Evolutionary conservation across 352 stramenopile species (phyloP).

Genomic region (Pythium dissimile): DNA sequence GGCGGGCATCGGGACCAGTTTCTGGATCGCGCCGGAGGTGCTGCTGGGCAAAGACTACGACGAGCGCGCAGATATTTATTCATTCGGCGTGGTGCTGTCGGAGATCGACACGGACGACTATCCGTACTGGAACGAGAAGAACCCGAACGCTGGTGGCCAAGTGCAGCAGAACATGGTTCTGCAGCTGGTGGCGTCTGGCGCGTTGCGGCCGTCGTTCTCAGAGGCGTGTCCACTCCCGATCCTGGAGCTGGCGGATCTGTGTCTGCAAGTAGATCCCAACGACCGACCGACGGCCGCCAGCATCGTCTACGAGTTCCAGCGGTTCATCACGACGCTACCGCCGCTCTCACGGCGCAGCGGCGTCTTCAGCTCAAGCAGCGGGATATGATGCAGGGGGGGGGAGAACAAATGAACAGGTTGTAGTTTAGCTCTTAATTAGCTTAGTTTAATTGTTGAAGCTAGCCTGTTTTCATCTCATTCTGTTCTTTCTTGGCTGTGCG

Average conservation of each 20-base stretch:
- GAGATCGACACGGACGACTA: conserved; percentile 26
- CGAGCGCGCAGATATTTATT: conserved; percentile 21
- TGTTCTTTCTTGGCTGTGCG: no score
- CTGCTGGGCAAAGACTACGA: conserved; percentile 34
- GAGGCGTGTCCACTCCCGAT: conserved; percentile 42
- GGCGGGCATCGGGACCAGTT: conserved; percentile 57
- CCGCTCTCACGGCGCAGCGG: conserved; percentile 13
- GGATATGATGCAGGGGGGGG: neutral
- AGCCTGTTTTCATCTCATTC: neutral
- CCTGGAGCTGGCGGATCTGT: conserved; percentile 44
- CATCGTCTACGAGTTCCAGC: conserved; percentile 56
- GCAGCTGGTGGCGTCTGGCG: conserved; percentile 55
- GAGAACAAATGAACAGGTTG: no score
- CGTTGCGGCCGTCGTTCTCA: conserved; percentile 52
- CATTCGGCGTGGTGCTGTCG: conserved; percentile 22
- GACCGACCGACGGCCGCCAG: conserved; percentile 56
- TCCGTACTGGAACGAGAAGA: conserved; percentile 32
- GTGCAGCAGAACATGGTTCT: conserved; percentile 54
- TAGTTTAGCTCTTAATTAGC: conserved; percentile 3
- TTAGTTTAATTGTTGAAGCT: conserved; percentile 5
- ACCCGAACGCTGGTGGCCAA: conserved; percentile 38
- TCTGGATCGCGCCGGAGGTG: conserved; percentile 73
- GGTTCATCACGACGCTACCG: conserved; percentile 28
- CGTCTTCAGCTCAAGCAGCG: conserved; percentile 1
- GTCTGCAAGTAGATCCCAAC: conserved; percentile 48